These are phyloP conservation scores for Cercospora sp. DNA, from an alignment of 2,329 filamentous ascomycete species.

Conservation along the genomic window DNA sequence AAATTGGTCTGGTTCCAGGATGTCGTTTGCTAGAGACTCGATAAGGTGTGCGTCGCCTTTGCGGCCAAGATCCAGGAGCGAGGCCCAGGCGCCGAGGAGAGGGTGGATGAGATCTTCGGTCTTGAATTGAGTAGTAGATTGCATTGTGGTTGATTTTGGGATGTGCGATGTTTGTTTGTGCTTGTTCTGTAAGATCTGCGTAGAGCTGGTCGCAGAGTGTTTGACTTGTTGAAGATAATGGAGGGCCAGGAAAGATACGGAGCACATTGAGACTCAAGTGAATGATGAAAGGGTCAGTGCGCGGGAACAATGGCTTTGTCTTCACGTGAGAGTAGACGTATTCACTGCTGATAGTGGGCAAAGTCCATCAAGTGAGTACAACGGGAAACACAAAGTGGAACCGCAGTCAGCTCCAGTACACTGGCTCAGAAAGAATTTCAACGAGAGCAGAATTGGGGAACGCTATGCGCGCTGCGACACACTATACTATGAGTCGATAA, in stretches of 20 bases:
- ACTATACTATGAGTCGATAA: neutral
- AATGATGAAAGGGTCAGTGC: neutral
- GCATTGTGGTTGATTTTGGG: neutral
- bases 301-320: neutral
- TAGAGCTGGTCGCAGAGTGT: neutral
- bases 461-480: too few species aligned
- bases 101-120: neutral
- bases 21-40: neutral
- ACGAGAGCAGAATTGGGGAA: too few species aligned
- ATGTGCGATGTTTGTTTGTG: neutral
- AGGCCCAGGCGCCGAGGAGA: neutral
- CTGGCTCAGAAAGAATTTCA: neutral
- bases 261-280: neutral
- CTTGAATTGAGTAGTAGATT: neutral
- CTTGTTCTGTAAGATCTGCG: neutral
- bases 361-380: neutral
- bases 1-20: neutral
- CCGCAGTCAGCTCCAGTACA: neutral
- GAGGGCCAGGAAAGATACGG: neutral
- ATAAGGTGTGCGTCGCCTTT: slow-evolving; percentile 5
- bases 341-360: neutral
- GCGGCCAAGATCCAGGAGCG: neutral
- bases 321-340: neutral
- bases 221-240: neutral
- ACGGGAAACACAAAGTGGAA: neutral